A percentile compares a stretch with the other conserved stretches of the same genome.
These are phyloP conservation scores for Penicillium taxi DNA, from an alignment of 495 filamentous ascomycete species.

Conservation along the genomic window DNA sequence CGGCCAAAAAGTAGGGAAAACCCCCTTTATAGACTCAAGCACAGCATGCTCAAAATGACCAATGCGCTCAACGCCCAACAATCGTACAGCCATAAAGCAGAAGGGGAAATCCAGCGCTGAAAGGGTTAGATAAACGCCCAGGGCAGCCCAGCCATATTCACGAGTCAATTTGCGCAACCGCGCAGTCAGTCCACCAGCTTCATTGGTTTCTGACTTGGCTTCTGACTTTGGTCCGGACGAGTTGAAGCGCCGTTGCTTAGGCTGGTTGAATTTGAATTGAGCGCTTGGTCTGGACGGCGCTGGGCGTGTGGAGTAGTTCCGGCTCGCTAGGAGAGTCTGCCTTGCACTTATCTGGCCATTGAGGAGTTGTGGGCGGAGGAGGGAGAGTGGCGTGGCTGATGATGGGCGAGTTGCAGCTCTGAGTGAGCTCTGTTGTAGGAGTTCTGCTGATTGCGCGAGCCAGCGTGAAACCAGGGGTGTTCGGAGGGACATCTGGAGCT, in stretches of 20 bases:
- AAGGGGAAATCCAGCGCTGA: slow-evolving; percentile 90
- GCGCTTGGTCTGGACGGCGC: not conserved
- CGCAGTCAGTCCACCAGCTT: slow-evolving; percentile 52
- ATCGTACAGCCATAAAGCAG: slow-evolving; percentile 79
- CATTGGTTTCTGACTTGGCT: slow-evolving; percentile 13
- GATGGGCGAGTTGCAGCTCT: slow-evolving; percentile 1
- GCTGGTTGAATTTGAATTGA: slow-evolving; percentile 5
- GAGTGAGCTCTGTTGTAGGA: slow-evolving; percentile 8
- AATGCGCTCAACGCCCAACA: slow-evolving; percentile 77
- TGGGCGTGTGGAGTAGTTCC: not conserved
- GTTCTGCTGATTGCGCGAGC: slow-evolving; percentile 13
- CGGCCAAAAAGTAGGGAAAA: slow-evolving; percentile 23
- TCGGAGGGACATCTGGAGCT: slow-evolving; percentile 21
- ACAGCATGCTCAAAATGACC: slow-evolving; percentile 51
- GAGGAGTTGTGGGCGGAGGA: slow-evolving; percentile 1
- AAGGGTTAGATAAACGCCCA: slow-evolving; percentile 82
- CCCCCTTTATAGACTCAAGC: slow-evolving; percentile 29
- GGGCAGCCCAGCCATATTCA: slow-evolving; percentile 89
- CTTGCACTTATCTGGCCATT: no score
- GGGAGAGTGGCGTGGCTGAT: not conserved
- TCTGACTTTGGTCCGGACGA: slow-evolving; percentile 6
- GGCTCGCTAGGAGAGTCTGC: not conserved
- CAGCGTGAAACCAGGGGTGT: slow-evolving; percentile 17
- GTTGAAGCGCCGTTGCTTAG: slow-evolving; percentile 19
- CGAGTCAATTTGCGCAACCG: slow-evolving; percentile 73